A percentile compares a stretch with the other conserved stretches of the same genome.
Conservation (phyloP, 2,329 filamentous ascomycete genomes). For the Trichoderma citrinoviride region DNA sequence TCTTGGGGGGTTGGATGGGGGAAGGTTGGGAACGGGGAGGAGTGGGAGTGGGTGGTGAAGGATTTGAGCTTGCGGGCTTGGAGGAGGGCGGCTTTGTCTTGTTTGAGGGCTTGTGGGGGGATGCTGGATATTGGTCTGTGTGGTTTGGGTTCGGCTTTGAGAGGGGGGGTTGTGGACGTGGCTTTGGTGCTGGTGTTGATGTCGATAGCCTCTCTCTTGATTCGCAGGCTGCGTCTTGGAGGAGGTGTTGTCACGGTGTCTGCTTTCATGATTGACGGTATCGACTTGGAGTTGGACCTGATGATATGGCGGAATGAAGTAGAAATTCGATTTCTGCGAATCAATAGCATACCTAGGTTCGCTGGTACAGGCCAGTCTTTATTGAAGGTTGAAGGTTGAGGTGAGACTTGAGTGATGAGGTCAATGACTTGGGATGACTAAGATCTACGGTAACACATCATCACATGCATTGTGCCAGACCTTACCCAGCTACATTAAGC, state of each 20-base stretch:
- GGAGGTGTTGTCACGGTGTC: not conserved
- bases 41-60: conserved; percentile 39
- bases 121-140: not conserved
- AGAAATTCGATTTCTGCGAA: not conserved
- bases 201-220: not conserved
- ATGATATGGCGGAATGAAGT: no score
- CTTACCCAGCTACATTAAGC: no score
- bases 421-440: no score
- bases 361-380: no score
- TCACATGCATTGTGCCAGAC: no score
- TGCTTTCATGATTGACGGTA: not conserved
- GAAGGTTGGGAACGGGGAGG: conserved; percentile 67
- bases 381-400: no score
- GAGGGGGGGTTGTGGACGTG: not conserved
- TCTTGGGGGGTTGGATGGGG: conserved; percentile 63
- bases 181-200: not conserved
- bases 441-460: no score
- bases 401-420: no score
- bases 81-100: conserved; percentile 30
- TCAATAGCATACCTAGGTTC: not conserved
- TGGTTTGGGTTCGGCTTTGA: not conserved
- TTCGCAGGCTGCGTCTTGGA: conserved; percentile 23
- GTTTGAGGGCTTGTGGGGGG: not conserved
- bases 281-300: no score
- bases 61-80: conserved; percentile 45